Evolutionary conservation across 1,284 basidiomycete genomes (phyloP), one percentile per base, ranked within the genome.

Genomic region (Fomitopsis betulina): DNA sequence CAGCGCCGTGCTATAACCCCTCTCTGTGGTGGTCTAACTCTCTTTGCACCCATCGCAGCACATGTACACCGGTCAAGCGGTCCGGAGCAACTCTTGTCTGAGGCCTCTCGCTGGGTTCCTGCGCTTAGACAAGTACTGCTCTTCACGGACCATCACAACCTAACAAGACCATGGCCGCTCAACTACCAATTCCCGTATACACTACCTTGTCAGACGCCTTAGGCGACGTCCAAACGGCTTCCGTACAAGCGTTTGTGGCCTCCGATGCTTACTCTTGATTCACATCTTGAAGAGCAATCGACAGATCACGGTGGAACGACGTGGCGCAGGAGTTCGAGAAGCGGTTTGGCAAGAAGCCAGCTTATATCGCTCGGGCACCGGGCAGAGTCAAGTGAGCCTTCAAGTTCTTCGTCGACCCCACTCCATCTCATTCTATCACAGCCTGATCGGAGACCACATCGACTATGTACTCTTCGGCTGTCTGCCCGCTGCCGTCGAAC

Each of bases 381-480:
- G 93, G 93, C 15, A 81, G 93, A 62, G 88, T 95, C 57, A 93
- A 94, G 87, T 88, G 55, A 23, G 67, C 56, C 67, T 78, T 62
- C 74, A 74, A 74, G 58, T 23, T 59, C 49, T 43, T 39, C 43
- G 25, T 27, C 19, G 35, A 15, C 12, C 52, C 59, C 58, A 37
- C 25, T 43, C 0, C 10, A 43, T 40, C 45, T 57, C 56, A 32
- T 45, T 27, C 9, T 21, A 2, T 23, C 12, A 23, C 32, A 67
- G 65, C 53, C 57, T 75, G 53, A 65, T 78, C 82, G 90, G 91
- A 47, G 93, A 94, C 73, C 93, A 96, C 70, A 91, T 95, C 69
- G 93, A 95, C 74, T 95, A 95, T 68, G 82, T 83, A 2, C 75
- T 90, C 33, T 91, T 91, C 65, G 86, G 87, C 3, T 92, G 93